phyloP scores from a whole-genome alignment of 2,329 filamentous ascomycete species.

The Cryphonectria carpinicola region DNA sequence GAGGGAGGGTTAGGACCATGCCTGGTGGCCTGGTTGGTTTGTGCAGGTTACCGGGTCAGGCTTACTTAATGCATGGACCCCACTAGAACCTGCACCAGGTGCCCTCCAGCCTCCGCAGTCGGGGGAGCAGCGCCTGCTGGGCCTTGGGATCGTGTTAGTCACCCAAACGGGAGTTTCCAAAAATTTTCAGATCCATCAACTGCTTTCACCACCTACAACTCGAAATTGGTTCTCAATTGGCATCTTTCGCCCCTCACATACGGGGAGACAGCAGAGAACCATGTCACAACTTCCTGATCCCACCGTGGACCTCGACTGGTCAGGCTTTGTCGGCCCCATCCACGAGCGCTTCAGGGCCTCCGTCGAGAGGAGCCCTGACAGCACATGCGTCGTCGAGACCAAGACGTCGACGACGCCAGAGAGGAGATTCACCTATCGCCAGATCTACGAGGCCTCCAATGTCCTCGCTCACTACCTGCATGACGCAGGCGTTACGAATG shows the following conservation, averaged over 20 bases:
- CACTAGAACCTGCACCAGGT: not conserved
- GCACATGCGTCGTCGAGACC: slow-evolving; percentile 55
- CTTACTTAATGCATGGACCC: not conserved
- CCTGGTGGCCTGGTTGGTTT: not conserved
- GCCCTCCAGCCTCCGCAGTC: slow-evolving; percentile 21
- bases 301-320: slow-evolving; percentile 69
- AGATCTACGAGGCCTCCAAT: slow-evolving; percentile 86
- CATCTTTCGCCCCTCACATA: not conserved
- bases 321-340: slow-evolving; percentile 67
- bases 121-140: slow-evolving; percentile 13
- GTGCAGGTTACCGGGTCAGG: not conserved
- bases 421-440: slow-evolving; percentile 77
- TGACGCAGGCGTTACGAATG: slow-evolving; percentile 70
- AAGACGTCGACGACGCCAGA: slow-evolving; percentile 53
- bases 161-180: slow-evolving; percentile 13
- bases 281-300: slow-evolving; percentile 59
- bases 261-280: not conserved
- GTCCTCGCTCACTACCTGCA: slow-evolving; percentile 78
- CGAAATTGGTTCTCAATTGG: not conserved
- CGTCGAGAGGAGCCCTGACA: slow-evolving; percentile 69
- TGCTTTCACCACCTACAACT: slow-evolving; percentile 8
- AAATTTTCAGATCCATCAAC: slow-evolving; percentile 20
- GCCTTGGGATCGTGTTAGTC: slow-evolving; percentile 21
- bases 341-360: slow-evolving; percentile 71
- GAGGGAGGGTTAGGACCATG: too few species aligned